phyloP scores from a whole-genome alignment of 106 monocot species.

The Amphibolis antarctica region DNA sequence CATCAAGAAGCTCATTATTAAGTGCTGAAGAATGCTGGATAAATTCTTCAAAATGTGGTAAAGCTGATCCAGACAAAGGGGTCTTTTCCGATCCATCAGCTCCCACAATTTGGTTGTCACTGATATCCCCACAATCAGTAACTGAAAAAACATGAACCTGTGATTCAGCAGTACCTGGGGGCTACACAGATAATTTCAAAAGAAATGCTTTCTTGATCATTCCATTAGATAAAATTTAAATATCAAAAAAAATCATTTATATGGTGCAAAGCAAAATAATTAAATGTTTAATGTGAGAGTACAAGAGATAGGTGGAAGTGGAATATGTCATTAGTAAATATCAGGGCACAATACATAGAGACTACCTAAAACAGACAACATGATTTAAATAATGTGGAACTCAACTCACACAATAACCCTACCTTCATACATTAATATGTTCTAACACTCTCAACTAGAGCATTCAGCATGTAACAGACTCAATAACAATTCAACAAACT shows the following conservation, averaged over 20 bases:
- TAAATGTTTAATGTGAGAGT: too few species aligned
- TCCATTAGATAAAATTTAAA: neutral
- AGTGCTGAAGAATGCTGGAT: slow-evolving; percentile 18
- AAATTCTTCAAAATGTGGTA: slow-evolving; percentile 47
- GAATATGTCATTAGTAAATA: too few species aligned
- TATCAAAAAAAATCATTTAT: neutral
- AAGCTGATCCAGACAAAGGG: slow-evolving; percentile 31
- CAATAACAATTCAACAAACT: too few species aligned
- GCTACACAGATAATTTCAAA: slow-evolving; percentile 23
- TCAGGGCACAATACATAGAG: too few species aligned
- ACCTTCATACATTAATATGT: too few species aligned
- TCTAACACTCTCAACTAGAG: too few species aligned
- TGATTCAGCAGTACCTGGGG: slow-evolving; percentile 81
- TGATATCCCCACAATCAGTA: slow-evolving; percentile 51
- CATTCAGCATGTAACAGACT: too few species aligned
- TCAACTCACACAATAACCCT: too few species aligned
- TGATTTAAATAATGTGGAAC: too few species aligned
- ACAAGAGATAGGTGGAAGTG: too few species aligned
- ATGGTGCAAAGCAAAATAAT: too few species aligned
- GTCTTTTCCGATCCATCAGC: slow-evolving; percentile 51
- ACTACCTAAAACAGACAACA: too few species aligned
- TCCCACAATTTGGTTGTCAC: slow-evolving; percentile 27
- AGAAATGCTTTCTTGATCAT: neutral
- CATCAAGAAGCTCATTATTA: slow-evolving; percentile 26
- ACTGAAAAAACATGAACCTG: slow-evolving; percentile 41